Conservation (phyloP, 495 filamentous ascomycete genomes). For the Podospora tetraspora region DNA sequence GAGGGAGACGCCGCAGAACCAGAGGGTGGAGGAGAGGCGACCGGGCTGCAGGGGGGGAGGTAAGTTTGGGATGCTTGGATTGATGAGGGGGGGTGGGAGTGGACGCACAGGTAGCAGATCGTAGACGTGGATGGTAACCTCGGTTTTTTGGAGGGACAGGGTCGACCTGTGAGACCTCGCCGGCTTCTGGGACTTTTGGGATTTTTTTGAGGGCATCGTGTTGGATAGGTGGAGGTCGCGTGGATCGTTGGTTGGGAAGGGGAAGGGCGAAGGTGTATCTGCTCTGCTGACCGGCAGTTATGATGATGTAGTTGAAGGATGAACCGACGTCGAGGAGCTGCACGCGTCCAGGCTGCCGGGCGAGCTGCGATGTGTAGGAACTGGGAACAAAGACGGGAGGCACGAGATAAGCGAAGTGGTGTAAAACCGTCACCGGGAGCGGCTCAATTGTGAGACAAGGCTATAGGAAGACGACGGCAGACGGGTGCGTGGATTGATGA, state of each 20-base stretch:
- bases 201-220: conserved; percentile 39
- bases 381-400: background rate
- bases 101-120: conserved; percentile 63
- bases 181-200: conserved; percentile 38
- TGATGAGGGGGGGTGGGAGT: background rate
- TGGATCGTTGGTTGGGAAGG: background rate
- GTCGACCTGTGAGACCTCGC: conserved; percentile 52
- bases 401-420: conserved; percentile 5
- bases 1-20: conserved; percentile 65
- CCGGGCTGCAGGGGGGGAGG: conserved; percentile 48
- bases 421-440: conserved; percentile 2
- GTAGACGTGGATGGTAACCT: conserved; percentile 74
- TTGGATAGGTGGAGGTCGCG: background rate
- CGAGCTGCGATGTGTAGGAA: background rate
- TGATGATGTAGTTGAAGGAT: background rate
- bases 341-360: background rate
- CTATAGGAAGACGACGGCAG: conserved; percentile 4
- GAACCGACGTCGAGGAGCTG: background rate
- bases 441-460: conserved; percentile 7
- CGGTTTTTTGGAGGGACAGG: conserved; percentile 58
- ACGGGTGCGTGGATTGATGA: background rate
- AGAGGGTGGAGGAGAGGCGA: conserved; percentile 60
- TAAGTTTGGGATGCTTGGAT: background rate
- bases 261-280: background rate
- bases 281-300: background rate